A percentile compares a stretch with the other conserved stretches of the same genome.
phyloP scores from a whole-genome alignment of 805 yeast species.

The Saccharomycopsis amapae region DNA sequence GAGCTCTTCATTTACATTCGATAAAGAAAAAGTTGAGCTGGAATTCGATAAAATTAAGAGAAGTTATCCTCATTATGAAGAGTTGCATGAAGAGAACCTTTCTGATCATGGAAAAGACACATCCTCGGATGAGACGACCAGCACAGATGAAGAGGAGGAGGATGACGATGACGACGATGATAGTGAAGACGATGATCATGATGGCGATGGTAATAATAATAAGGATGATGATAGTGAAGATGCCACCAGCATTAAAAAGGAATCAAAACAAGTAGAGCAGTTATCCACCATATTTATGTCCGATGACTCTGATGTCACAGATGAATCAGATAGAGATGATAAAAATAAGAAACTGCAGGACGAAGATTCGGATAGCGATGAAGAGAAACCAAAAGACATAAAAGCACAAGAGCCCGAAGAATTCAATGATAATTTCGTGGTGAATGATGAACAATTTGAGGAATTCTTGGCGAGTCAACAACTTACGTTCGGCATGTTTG shows the following conservation, averaged over 20 bases:
- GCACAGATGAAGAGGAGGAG: too few relatives aligned
- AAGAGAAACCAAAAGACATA: neutral
- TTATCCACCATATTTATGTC: neutral
- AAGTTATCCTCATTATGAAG: neutral
- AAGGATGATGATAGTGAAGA: neutral
- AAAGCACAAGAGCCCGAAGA: neutral
- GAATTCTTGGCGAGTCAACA: slow-evolving; percentile 6
- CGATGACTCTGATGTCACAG: slow-evolving; percentile 9
- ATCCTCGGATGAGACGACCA: too few relatives aligned
- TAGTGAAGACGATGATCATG: neutral
- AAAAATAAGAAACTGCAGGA: neutral
- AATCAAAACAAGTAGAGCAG: neutral
- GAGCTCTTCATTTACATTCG: neutral
- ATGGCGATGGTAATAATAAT: neutral
- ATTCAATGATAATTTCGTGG: neutral
- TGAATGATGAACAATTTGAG: slow-evolving; percentile 1
- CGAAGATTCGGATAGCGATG: neutral
- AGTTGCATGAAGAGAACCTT: neutral
- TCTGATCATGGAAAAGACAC: too few relatives aligned
- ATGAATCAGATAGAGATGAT: neutral
- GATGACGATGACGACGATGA: neutral
- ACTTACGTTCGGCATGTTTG: slow-evolving; percentile 12
- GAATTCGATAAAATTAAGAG: neutral
- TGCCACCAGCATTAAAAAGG: neutral
- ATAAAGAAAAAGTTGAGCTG: neutral